Conservation (phyloP, 2,329 filamentous ascomycete species). For the Sporothrix brasiliensis region DNA sequence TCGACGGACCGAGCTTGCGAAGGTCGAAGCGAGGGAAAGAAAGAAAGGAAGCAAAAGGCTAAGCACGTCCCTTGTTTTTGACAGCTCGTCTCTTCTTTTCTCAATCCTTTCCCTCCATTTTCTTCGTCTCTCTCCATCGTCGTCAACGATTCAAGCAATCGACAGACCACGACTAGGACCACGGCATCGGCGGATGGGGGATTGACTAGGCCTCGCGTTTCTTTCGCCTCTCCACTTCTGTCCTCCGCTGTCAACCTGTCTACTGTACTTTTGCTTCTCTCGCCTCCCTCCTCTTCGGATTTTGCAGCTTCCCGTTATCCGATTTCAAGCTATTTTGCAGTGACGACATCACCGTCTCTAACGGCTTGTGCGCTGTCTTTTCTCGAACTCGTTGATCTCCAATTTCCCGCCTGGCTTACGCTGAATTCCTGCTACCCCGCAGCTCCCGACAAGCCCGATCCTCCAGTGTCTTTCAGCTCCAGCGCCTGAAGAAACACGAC, state of each 20-base stretch:
- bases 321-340: neutral
- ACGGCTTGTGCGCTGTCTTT: neutral
- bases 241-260: neutral
- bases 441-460: conserved; percentile 28
- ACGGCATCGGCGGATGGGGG: conserved; percentile 12
- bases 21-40: neutral
- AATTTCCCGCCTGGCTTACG: conserved; percentile 18
- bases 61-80: neutral
- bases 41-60: neutral
- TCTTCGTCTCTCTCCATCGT: neutral
- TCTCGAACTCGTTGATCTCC: neutral
- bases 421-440: conserved; percentile 28
- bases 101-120: neutral
- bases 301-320: conserved; percentile 6
- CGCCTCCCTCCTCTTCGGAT: neutral
- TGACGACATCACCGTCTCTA: neutral
- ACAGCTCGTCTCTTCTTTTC: neutral
- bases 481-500: neutral
- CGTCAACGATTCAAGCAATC: neutral
- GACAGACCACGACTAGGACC: neutral
- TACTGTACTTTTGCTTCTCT: neutral
- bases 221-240: conserved; percentile 1
- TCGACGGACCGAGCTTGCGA: conserved; percentile 12
- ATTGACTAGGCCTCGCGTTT: conserved; percentile 18
- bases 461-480: neutral